Base-by-base conservation (phyloP, 2,329 filamentous ascomycete species). In the Pseudonectria foliicola region DNA sequence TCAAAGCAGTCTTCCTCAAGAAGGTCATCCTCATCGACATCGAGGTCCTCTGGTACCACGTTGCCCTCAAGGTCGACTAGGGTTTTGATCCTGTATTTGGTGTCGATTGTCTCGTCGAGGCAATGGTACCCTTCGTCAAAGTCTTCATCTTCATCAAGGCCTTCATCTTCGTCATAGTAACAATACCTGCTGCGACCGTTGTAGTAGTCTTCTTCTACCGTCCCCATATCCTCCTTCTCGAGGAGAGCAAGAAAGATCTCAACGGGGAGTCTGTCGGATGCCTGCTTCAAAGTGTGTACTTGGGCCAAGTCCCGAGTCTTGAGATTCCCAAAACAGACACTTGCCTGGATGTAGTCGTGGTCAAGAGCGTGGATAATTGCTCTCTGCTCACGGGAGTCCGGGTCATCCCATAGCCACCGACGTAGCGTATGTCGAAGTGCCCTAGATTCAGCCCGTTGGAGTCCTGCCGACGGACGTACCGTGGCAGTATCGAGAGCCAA, bases 341-440 rank as follows among this genome's bases (percentile, higher is more conserved):
- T 56, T 16, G 49, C 52, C 26, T 59, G 48, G 4, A 52, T 55
- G 35, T 64, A 63, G 14, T 55, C 47, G 32, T 63, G 47, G 3
- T 54, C 53, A 4, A 66, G 46, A 7, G 52, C 31, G 29, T 60
- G 56, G 29, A 54, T 61, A 8, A 57, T 6, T 1, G 33, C 40
- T 3, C 45, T 14, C 13, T 29, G 31, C 6, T 39, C n/a, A 18
- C 35, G 29, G 2, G 24, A 29, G 7, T 24, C 14, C 6, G 12
- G 16, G 12, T 29, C 29, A 24, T 39, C 15, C 13, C 16, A 31
- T 3, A 54, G 40, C 60, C 57, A 65, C 10, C 40, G 42, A 7
- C 35, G 31, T 10, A 64, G 38, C 0, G 45, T 37, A 1, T 39
- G 28, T 0, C 45, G 46, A 21, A 61, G 42, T 4, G 26, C 31